Conservation (phyloP, 2,329 filamentous ascomycete species). For the Phyllosticta citribraziliensis region DNA sequence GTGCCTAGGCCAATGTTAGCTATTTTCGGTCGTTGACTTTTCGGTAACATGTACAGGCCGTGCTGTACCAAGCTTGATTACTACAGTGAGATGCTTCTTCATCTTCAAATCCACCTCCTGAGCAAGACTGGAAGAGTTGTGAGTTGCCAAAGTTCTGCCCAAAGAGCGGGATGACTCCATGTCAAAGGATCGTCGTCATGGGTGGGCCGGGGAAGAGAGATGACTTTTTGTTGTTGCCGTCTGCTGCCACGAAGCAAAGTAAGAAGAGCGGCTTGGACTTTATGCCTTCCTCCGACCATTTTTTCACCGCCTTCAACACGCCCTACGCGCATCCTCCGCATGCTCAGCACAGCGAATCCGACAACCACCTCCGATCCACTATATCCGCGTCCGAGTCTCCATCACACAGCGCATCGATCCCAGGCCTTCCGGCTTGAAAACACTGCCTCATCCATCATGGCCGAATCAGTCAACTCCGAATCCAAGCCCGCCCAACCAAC, state of each 20-base stretch:
- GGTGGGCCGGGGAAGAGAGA: neutral
- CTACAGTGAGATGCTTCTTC: conserved; percentile 66
- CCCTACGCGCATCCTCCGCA: neutral
- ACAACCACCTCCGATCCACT: neutral
- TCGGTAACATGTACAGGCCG: conserved; percentile 17
- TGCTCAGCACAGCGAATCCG: neutral
- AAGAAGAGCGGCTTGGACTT: neutral
- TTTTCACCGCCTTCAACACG: neutral
- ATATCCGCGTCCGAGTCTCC: neutral
- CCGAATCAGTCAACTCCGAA: conserved; percentile 5
- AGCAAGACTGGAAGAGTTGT: neutral
- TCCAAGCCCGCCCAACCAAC: neutral
- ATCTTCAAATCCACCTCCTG: conserved; percentile 37
- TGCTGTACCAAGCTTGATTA: conserved; percentile 72
- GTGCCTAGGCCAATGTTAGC: conserved; percentile 55
- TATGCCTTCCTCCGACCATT: neutral
- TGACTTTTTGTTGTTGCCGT: neutral
- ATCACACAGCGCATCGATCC: neutral
- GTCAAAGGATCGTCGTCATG: neutral
- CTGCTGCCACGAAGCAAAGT: neutral
- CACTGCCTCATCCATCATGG: neutral
- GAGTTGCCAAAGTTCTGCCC: neutral
- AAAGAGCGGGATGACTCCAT: neutral
- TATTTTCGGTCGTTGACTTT: conserved; percentile 17
- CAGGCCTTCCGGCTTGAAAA: too few species aligned